Conservation (phyloP, 495 filamentous ascomycete species). For the Mytilinidion resinicola region DNA sequence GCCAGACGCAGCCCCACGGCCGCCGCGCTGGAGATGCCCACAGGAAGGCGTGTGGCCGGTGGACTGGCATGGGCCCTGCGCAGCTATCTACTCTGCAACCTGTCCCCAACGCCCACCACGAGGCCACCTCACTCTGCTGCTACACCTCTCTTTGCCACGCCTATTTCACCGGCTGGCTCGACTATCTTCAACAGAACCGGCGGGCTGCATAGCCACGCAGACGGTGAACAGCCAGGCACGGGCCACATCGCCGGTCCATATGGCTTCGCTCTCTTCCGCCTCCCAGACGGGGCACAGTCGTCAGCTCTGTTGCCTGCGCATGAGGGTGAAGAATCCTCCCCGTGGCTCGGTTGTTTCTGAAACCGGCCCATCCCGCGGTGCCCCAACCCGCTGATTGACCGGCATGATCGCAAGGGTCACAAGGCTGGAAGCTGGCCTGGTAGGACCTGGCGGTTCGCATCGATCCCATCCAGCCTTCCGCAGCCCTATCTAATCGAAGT, state of each 20-base stretch:
- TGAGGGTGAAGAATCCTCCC: too few species aligned
- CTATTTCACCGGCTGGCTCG: constrained; percentile 9
- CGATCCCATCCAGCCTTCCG: not conserved
- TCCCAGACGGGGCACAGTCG: not conserved
- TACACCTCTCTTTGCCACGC: constrained; percentile 15
- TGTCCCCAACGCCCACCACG: not conserved
- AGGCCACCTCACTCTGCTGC: not conserved
- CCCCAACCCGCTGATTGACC: not conserved
- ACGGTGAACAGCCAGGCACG: constrained; percentile 6
- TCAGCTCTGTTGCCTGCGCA: not conserved
- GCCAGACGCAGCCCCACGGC: not conserved
- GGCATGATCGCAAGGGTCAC: not conserved
- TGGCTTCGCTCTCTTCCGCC: not conserved
- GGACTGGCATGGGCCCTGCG: not conserved
- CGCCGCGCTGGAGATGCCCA: too few species aligned
- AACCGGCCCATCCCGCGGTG: too few species aligned
- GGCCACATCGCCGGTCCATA: too few species aligned
- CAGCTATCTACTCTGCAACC: constrained; percentile 3
- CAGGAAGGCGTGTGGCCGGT: too few species aligned
- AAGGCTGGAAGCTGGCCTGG: not conserved
- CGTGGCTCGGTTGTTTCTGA: too few species aligned
- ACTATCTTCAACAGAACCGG: not conserved
- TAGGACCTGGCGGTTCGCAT: not conserved
- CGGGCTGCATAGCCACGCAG: constrained; percentile 17
- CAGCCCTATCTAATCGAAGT: not conserved